Percentiles rank a stretch among this genome's conserved stretches.
phyloP scores from a whole-genome alignment of 768 basidiomycete species.

The Boletus vinaceobasis region DNA sequence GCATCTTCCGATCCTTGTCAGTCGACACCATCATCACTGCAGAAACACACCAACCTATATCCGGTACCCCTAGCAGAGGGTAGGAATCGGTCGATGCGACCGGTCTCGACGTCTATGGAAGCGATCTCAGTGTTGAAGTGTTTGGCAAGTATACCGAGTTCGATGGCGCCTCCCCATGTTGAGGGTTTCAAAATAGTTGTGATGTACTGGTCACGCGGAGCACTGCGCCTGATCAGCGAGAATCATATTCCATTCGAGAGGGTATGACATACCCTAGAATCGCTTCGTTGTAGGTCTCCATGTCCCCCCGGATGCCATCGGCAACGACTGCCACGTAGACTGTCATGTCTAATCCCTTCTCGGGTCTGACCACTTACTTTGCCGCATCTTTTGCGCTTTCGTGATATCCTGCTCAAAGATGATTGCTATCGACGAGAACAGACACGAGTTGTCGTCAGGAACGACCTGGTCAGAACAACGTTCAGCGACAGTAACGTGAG shows the following conservation, averaged over 20 bases:
- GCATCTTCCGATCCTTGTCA: slow-evolving; percentile 40
- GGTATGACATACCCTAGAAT: slow-evolving; percentile 69
- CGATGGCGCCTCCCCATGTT: slow-evolving; percentile 96
- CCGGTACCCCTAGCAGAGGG: slow-evolving; percentile 36
- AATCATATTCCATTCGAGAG: neutral
- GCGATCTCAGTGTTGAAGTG: slow-evolving; percentile 85
- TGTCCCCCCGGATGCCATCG: slow-evolving; percentile 70
- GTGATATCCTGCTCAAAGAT: slow-evolving; percentile 79
- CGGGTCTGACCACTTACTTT: slow-evolving; percentile 47
- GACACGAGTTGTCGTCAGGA: slow-evolving; percentile 96
- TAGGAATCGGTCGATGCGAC: slow-evolving; percentile 79
- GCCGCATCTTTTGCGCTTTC: slow-evolving; percentile 67
- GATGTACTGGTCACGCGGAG: slow-evolving; percentile 67
- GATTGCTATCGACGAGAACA: slow-evolving; percentile 84
- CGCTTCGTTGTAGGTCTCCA: slow-evolving; percentile 74
- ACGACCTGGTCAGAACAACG: slow-evolving; percentile 52
- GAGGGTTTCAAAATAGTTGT: slow-evolving; percentile 71
- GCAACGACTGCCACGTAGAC: slow-evolving; percentile 63
- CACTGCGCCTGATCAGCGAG: slow-evolving; percentile 35
- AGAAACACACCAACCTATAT: slow-evolving; percentile 21
- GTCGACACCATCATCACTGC: neutral
- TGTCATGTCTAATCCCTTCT: slow-evolving; percentile 3
- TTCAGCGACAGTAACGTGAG: slow-evolving; percentile 7
- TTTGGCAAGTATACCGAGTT: slow-evolving; percentile 78
- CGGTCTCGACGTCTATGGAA: slow-evolving; percentile 89